phyloP scores from a whole-genome alignment of 1,284 basidiomycete species.

The Cerrena zonata region DNA sequence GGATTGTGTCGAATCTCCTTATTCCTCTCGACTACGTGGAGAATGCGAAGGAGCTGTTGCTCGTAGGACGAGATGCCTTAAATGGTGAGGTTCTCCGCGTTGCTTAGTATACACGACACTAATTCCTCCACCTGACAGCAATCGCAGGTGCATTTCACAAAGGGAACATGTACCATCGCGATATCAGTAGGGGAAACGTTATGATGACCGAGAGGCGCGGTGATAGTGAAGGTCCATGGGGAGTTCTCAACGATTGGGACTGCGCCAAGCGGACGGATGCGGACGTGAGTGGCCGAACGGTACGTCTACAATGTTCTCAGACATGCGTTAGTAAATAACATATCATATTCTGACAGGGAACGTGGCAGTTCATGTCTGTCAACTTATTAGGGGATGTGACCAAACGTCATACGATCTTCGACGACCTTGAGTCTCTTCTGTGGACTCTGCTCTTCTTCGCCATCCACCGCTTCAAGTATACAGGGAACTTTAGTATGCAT shows the following conservation, averaged over 20 bases:
- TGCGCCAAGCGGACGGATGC: background rate
- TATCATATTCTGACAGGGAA: background rate
- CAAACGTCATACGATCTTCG: background rate
- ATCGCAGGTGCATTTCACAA: conserved; percentile 3
- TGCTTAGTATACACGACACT: background rate
- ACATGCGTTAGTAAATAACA: background rate
- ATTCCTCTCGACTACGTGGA: conserved; percentile 7
- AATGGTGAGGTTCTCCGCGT: background rate
- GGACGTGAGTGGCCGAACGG: background rate
- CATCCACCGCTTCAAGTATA: background rate
- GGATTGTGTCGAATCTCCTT: conserved; percentile 10
- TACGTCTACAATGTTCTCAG: background rate
- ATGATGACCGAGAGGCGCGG: conserved; percentile 5
- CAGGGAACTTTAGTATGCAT: background rate
- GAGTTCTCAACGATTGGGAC: conserved; percentile 13
- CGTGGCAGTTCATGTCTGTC: background rate
- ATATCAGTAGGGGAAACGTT: conserved; percentile 11
- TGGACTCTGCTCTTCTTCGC: conserved; percentile 1
- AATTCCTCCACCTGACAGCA: background rate
- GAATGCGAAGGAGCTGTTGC: conserved; percentile 7
- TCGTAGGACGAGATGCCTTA: conserved; percentile 6
- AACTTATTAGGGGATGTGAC: background rate
- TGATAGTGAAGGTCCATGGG: background rate
- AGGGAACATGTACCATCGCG: conserved; percentile 7
- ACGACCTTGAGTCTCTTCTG: background rate